phyloP scores from a whole-genome alignment of 1,139 yeast genomes.

The Spathaspora jeffriesii region DNA sequence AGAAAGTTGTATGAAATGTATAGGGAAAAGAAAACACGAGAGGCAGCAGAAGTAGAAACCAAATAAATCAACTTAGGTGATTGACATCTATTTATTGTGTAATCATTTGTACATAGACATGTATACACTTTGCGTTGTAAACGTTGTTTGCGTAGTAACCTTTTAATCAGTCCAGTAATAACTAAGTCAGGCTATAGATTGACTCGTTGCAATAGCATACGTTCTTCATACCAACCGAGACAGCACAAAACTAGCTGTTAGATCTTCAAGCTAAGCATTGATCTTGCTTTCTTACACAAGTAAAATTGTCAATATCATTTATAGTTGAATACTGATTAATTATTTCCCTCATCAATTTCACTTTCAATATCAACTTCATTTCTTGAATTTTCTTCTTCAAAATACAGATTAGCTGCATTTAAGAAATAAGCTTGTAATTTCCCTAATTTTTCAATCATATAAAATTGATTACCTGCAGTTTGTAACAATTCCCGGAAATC shows the following conservation, averaged over 20 bases:
- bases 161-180: background rate
- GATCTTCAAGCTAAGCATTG: too few relatives aligned
- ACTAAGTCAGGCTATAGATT: too few relatives aligned
- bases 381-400: constrained; percentile 46
- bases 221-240: too few relatives aligned
- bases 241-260: too few relatives aligned
- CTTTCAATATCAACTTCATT: constrained; percentile 1
- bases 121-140: too few relatives aligned
- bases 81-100: background rate
- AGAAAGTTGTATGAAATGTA: constrained; percentile 17
- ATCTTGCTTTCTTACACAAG: too few relatives aligned
- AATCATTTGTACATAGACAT: constrained; percentile 1
- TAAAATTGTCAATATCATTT: too few relatives aligned
- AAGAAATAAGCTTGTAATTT: constrained; percentile 50
- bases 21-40: constrained; percentile 6
- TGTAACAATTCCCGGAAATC: constrained; percentile 57
- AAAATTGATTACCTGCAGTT: constrained; percentile 58
- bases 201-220: too few relatives aligned
- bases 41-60: constrained; percentile 2
- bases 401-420: constrained; percentile 25
- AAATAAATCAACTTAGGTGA: background rate
- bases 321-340: background rate
- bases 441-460: constrained; percentile 56
- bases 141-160: too few relatives aligned
- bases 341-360: background rate